Conservation (phyloP, 108 stramenopile genomes). For the Skeletonema grethae region DNA sequence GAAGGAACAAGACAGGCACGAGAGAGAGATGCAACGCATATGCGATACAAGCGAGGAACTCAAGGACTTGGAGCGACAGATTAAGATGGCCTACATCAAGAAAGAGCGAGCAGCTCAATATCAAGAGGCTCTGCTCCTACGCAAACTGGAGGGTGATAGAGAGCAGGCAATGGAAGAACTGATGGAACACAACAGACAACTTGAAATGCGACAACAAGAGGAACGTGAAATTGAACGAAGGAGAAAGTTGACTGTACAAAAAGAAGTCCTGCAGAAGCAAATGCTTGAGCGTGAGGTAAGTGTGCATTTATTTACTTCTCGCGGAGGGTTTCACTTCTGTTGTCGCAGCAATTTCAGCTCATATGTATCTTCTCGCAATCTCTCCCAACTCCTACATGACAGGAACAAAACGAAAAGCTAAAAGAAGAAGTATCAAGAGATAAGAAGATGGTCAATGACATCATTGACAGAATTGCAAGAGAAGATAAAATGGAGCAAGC, state of each 20-base stretch:
- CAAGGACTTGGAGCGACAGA: conserved; percentile 60
- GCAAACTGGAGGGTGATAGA: conserved; percentile 55
- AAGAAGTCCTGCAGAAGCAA: conserved; percentile 62
- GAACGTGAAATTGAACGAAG: conserved; percentile 50
- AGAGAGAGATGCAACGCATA: conserved; percentile 69
- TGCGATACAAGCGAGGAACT: conserved; percentile 69
- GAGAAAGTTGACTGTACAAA: conserved; percentile 45
- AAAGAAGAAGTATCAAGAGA: conserved; percentile 51
- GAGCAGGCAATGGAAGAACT: conserved; percentile 67
- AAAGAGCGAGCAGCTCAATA: conserved; percentile 79
- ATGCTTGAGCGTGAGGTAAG: conserved; percentile 57
- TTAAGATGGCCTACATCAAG: conserved; percentile 73
- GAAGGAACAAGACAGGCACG: conserved; percentile 51
- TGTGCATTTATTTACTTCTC: not conserved
- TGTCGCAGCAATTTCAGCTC: not conserved
- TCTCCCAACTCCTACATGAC: not conserved
- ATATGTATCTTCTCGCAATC: not conserved
- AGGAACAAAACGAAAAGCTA: conserved; percentile 45
- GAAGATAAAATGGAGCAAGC: conserved; percentile 57
- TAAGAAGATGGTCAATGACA: conserved; percentile 60
- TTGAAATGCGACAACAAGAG: conserved; percentile 41
- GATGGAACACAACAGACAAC: conserved; percentile 66
- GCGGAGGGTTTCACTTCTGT: too few relatives aligned
- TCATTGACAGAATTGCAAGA: conserved; percentile 57
- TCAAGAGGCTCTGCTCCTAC: conserved; percentile 57